Base-by-base conservation (phyloP, 257 asterid genomes). In the Primulina eburnea region DNA sequence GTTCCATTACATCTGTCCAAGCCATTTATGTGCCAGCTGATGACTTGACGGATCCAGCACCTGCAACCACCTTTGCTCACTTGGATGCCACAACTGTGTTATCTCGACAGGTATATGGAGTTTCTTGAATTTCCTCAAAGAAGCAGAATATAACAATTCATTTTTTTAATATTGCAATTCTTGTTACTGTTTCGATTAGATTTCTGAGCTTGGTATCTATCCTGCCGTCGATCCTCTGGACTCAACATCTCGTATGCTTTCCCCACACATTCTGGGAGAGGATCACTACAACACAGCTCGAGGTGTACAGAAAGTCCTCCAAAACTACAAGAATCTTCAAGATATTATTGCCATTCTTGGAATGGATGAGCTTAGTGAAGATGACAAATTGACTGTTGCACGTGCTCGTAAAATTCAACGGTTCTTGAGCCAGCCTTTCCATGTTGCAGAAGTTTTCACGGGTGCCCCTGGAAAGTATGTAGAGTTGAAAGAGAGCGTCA, bases 41-140 rank as follows among this genome's bases (percentile, higher is more conserved):
- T 79, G 99, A 93, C 83, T 89, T 93, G 96, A 93, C 99, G n/a
- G 99, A 93, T 89, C 99, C 99, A 38, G 99, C 99, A 52, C 99
- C 99, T 73, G 99, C 99, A 61, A 93, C 99, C 12, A 93, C 99
- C 56, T 93, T 93, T 76, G 99, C 99, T 80, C 99, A 93, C 86
- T 93, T 93, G 95, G 99, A 93, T 74, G 99, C 99, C 79, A 93
- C 99, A 63, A 93, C 99, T 62, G 99, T 93, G 84, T 78, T 93
- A 74, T 93, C 99, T n/a, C 85, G 99, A 76, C 95, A 90, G 83
- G 98, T 92, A 68, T 12, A 57, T 47, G 32, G 34, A 43, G 62
- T 26, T 14, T 24, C 50, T 66, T 40, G 9, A 30, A 79, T 60
- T 28, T 78, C 8, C 30, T 28, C 64, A 4, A 64, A 8, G 73